Conservation (phyloP, 768 basidiomycete genomes). For the Hypholoma fasciculare region DNA sequence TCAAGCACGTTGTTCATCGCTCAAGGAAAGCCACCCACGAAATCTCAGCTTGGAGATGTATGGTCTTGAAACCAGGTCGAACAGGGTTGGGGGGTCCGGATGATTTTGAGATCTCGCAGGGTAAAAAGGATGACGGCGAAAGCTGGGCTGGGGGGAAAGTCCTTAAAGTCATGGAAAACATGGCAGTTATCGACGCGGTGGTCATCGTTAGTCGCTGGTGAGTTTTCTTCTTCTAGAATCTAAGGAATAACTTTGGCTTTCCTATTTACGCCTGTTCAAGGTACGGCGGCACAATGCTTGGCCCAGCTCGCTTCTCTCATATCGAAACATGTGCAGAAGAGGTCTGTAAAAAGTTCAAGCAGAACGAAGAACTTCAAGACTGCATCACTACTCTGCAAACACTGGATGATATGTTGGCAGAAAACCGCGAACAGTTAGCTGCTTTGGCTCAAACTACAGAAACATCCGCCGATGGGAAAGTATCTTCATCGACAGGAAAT, state of each 20-base stretch:
- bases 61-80: slow-evolving; percentile 64
- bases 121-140: slow-evolving; percentile 78
- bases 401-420: slow-evolving; percentile 60
- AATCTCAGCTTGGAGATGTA: slow-evolving; percentile 78
- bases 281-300: slow-evolving; percentile 82
- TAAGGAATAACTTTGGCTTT: background rate
- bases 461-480: background rate
- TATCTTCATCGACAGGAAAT: slow-evolving; percentile 5
- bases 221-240: slow-evolving; percentile 13
- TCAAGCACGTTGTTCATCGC: slow-evolving; percentile 58
- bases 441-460: slow-evolving; percentile 8
- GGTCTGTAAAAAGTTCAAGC: slow-evolving; percentile 69
- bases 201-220: slow-evolving; percentile 82
- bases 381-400: slow-evolving; percentile 52
- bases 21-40: slow-evolving; percentile 65
- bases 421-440: slow-evolving; percentile 51
- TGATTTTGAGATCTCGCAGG: slow-evolving; percentile 69
- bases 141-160: slow-evolving; percentile 66
- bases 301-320: slow-evolving; percentile 74
- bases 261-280: slow-evolving; percentile 32
- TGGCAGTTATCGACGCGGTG: slow-evolving; percentile 73
- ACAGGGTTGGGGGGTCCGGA: slow-evolving; percentile 71
- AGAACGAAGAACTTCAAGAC: slow-evolving; percentile 68
- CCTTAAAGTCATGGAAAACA: slow-evolving; percentile 66
- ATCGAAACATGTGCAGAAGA: slow-evolving; percentile 76